Evolutionary conservation across 371 early-diverging fungal species (phyloP).

Genomic region (Hamiltosporidium tvaerminnensis): DNA sequence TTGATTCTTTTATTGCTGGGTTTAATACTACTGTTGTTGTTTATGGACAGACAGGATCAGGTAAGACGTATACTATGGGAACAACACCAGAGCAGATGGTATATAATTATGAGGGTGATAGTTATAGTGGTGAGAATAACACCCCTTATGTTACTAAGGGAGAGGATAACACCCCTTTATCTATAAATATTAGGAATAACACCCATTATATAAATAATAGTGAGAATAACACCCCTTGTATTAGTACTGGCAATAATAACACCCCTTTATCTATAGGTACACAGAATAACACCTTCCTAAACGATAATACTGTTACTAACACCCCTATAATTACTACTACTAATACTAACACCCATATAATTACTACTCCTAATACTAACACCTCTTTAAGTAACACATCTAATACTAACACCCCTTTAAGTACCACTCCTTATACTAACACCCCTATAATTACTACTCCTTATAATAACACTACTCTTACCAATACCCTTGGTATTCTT

Average conservation of each 20-base stretch:
- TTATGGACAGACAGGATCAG: slow-evolving; percentile 59
- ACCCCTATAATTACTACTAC: too few relatives aligned
- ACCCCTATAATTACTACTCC: neutral
- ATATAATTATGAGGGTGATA: slow-evolving; percentile 28
- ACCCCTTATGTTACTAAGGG: too few relatives aligned
- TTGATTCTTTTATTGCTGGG: slow-evolving; percentile 70
- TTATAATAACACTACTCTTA: neutral
- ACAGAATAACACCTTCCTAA: neutral
- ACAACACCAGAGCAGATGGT: slow-evolving; percentile 60
- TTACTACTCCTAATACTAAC: neutral
- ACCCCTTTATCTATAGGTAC: neutral
- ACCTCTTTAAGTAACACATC: neutral
- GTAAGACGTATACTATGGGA: slow-evolving; percentile 96
- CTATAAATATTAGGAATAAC: neutral
- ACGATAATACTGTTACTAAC: neutral
- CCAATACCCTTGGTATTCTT: neutral
- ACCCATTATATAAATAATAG: neutral
- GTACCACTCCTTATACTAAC: too few relatives aligned
- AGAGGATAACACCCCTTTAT: neutral
- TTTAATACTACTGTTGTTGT: slow-evolving; percentile 56
- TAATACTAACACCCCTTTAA: too few relatives aligned
- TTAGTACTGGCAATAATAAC: too few relatives aligned
- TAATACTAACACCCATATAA: neutral
- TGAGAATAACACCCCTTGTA: too few relatives aligned
- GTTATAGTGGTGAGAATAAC: too few relatives aligned